Percentiles rank a stretch among this genome's conserved stretches.
phyloP scores from a whole-genome alignment of 176 grass and related monocot species.

The Juncus inflexus region DNA sequence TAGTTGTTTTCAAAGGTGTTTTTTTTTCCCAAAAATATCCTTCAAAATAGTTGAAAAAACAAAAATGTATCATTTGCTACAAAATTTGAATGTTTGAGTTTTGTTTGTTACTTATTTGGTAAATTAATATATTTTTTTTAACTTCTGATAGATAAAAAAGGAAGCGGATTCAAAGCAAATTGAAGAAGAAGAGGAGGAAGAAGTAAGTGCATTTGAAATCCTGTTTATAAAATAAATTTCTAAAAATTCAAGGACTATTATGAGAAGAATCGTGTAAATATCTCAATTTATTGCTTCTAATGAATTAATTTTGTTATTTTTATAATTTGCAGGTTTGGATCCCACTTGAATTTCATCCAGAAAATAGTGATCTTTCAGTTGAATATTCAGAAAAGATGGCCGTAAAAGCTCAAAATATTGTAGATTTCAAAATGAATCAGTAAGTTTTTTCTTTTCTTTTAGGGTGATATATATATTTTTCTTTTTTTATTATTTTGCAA shows the following conservation, averaged over 20 bases:
- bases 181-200: constrained; percentile 8
- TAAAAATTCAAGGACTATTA: neutral
- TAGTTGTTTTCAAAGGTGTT: no score
- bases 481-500: neutral
- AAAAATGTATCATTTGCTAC: no score
- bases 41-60: no score
- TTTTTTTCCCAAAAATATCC: no score
- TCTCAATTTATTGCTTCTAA: no score
- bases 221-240: constrained; percentile 4
- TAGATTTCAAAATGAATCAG: constrained; percentile 24
- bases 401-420: constrained; percentile 5
- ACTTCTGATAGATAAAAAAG: constrained; percentile 12
- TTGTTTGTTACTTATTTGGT: no score
- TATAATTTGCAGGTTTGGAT: constrained; percentile 16
- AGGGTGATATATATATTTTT: no score
- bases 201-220: constrained; percentile 10
- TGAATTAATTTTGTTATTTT: constrained; percentile 6
- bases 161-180: constrained; percentile 21
- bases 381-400: constrained; percentile 19
- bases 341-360: constrained; percentile 16
- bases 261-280: no score
- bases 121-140: neutral
- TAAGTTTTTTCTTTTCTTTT: neutral
- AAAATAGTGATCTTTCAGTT: constrained; percentile 10
- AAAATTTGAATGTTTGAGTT: no score